phyloP scores from a whole-genome alignment of 2,329 filamentous ascomycete genomes.

The Trichothecium sympodiale region DNA sequence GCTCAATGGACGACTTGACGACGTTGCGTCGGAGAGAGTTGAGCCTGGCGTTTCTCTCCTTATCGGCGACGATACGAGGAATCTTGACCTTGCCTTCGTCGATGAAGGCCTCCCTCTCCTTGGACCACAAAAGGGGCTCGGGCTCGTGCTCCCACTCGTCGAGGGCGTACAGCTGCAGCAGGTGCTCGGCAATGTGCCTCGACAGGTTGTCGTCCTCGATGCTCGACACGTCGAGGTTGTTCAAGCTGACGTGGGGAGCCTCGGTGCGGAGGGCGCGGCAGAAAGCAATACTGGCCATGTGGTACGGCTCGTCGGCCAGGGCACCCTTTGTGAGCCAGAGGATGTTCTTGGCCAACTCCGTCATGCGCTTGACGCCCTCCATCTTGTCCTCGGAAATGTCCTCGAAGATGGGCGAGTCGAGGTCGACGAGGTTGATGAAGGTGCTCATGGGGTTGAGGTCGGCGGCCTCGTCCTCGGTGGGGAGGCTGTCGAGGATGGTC shows the following conservation, averaged over 20 bases:
- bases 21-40: conserved; percentile 4
- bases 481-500: conserved; percentile 3
- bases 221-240: conserved; percentile 5
- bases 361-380: conserved; percentile 3
- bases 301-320: conserved; percentile 4
- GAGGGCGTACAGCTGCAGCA: conserved; percentile 4
- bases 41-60: conserved; percentile 4
- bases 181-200: conserved; percentile 5
- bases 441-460: conserved; percentile 5
- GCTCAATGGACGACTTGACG: not conserved
- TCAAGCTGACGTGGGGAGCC: conserved; percentile 4
- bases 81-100: conserved; percentile 4
- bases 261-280: conserved; percentile 4
- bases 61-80: conserved; percentile 3
- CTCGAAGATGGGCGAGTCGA: conserved; percentile 6
- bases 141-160: conserved; percentile 4
- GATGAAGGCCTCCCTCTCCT: conserved; percentile 6
- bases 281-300: conserved; percentile 5
- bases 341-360: conserved; percentile 4
- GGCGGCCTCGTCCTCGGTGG: conserved; percentile 3
- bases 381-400: conserved; percentile 2
- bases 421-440: conserved; percentile 6
- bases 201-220: conserved; percentile 2
- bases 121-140: conserved; percentile 6
- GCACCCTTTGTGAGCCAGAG: conserved; percentile 6